Conservation (phyloP, 257 asterid species). For the Perilla frutescens region DNA sequence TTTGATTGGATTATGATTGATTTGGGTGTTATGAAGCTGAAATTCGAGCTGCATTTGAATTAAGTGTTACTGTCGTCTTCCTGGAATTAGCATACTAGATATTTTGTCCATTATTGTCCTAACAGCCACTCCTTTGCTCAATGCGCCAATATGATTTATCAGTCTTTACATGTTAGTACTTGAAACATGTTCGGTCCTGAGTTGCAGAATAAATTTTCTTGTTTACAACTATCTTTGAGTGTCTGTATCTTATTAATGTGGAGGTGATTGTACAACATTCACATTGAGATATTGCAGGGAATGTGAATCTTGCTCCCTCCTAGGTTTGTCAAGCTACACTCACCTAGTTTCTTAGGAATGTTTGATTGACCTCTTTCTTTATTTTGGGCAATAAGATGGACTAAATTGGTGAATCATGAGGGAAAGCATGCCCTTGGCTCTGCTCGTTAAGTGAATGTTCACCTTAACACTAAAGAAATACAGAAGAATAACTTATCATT, state of each 20-base stretch:
- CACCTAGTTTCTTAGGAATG: not conserved
- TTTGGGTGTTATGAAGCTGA: slow-evolving; percentile 2
- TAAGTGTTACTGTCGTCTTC: not conserved
- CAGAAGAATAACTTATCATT: slow-evolving; percentile 30
- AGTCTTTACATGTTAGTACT: not conserved
- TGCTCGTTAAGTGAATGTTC: slow-evolving; percentile 24
- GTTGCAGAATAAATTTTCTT: not conserved
- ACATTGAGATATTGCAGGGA: not conserved
- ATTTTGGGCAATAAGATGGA: slow-evolving; percentile 23
- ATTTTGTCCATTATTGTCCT: slow-evolving; percentile 17
- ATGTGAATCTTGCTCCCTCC: not conserved
- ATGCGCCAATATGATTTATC: not conserved
- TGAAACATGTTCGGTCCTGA: not conserved
- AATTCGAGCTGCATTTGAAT: slow-evolving; percentile 21
- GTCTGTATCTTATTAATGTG: not conserved
- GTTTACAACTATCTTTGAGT: not conserved
- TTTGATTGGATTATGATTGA: slow-evolving; percentile 15
- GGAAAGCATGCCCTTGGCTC: slow-evolving; percentile 17
- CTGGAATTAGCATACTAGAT: slow-evolving; percentile 9
- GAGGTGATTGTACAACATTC: not conserved
- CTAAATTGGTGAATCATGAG: slow-evolving; percentile 1
- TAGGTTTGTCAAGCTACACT: not conserved
- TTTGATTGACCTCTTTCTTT: not conserved
- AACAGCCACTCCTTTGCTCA: not conserved
- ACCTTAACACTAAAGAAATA: not conserved